Evolutionary conservation across 495 filamentous ascomycete species (phyloP), one percentile per base, ranked within the genome.

Genomic region (Neurospora pannonica): DNA sequence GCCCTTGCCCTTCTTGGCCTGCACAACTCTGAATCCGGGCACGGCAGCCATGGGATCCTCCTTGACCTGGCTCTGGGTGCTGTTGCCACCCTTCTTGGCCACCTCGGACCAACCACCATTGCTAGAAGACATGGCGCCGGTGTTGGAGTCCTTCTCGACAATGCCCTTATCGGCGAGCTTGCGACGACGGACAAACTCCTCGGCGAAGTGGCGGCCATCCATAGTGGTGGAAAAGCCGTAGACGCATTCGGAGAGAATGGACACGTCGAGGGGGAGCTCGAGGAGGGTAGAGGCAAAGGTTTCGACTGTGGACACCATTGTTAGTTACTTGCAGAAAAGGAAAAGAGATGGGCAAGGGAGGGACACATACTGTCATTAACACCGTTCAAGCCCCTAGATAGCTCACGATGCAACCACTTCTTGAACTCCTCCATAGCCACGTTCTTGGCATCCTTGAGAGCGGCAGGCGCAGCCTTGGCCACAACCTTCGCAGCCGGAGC

Each of bases 91-190:
- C 88, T 97, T 97, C 90, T 98, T 98, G 10, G 96, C 96, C 76
- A 99, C 96, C 84, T 98, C 97, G 78, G 89, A 97, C 96, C 96
- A 98, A 36, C 96, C 96, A 73, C 93, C 92, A 71, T 83, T 87
- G 24, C 78, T 81, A 48, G 85, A 84, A 34, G 80, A 82, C 28
- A 85, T 85, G 70, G 78, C 81, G 31, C 82, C 83, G 62, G 84
- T 85, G 2, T 79, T 83, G 71, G 86, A 85, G 79, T 80, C 85
- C 81, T 81, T 85, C 77, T 92, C 89, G 1, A 96, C 85, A 38
- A 97, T 87, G 38, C 96, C 96, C 85, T 92, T 93, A 75, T 97
- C 94, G 2, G 95, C 97, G 1, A 95, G 88, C 87, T 94, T 95
- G 81, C 93, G 94, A 73, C 96, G 94, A 34, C 94, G 90, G 73